Conservation (phyloP, 495 filamentous ascomycete species). For the Trichoderma virens region DNA sequence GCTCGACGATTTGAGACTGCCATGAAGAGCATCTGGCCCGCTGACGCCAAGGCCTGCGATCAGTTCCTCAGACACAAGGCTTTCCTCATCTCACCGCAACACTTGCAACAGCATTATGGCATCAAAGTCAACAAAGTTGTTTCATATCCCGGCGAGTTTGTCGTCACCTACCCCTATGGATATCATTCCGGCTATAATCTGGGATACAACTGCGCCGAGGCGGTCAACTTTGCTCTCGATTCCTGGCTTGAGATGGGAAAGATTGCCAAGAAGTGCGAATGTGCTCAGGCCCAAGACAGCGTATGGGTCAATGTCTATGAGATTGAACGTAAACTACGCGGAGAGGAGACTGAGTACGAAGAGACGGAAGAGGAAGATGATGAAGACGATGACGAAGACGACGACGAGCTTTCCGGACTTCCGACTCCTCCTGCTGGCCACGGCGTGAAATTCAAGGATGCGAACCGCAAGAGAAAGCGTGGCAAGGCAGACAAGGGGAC, state of each 20-base stretch:
- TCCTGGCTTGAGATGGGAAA: slow-evolving; percentile 91
- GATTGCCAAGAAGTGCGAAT: slow-evolving; percentile 96
- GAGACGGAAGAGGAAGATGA: slow-evolving; percentile 74
- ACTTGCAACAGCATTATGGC: slow-evolving; percentile 76
- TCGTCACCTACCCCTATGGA: slow-evolving; percentile 96
- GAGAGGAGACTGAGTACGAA: slow-evolving; percentile 86
- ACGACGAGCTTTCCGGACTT: slow-evolving; percentile 50
- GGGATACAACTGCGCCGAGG: slow-evolving; percentile 98
- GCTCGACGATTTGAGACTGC: slow-evolving; percentile 89
- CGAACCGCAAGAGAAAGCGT: slow-evolving; percentile 49
- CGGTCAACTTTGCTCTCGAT: slow-evolving; percentile 95
- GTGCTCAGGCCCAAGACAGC: slow-evolving; percentile 75
- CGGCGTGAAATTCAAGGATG: slow-evolving; percentile 41
- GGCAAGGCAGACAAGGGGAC: slow-evolving; percentile 25
- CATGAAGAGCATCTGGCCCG: slow-evolving; percentile 93
- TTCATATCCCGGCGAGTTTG: slow-evolving; percentile 96
- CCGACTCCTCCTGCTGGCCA: slow-evolving; percentile 63
- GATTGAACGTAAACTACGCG: slow-evolving; percentile 87
- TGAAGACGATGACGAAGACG: slow-evolving; percentile 60
- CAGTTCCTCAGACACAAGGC: slow-evolving; percentile 98
- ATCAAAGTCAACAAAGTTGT: slow-evolving; percentile 94
- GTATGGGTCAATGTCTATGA: slow-evolving; percentile 97
- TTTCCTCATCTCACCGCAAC: slow-evolving; percentile 89
- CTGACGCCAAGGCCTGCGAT: slow-evolving; percentile 91
- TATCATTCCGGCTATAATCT: slow-evolving; percentile 98